These are phyloP conservation scores for Rubia peregrina DNA, from an alignment of 305 asterid species.

Conservation along the genomic window DNA sequence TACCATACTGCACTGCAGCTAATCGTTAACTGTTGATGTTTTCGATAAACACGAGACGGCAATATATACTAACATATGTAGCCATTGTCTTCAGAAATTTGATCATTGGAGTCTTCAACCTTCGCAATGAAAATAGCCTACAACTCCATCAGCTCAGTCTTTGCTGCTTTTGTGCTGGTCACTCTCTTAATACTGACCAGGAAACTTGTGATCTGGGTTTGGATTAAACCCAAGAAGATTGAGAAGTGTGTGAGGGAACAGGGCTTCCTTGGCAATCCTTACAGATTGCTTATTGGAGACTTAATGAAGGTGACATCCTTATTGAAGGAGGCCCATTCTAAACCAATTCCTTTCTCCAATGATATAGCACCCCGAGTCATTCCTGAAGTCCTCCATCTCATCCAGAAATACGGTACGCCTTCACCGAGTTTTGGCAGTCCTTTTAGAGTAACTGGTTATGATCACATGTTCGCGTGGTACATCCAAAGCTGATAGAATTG, in stretches of 20 bases:
- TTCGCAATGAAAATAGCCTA: background rate
- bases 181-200: conserved; percentile 2
- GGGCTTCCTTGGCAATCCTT: conserved; percentile 28
- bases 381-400: conserved; percentile 4
- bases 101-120: background rate
- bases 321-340: conserved; percentile 25
- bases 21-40: no score
- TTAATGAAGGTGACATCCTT: conserved; percentile 10
- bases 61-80: no score
- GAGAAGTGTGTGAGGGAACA: conserved; percentile 23
- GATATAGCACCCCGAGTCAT: conserved; percentile 21
- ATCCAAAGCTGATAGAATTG: background rate
- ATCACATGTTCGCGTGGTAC: background rate
- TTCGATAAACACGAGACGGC: no score
- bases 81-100: background rate
- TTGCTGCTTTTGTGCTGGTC: background rate
- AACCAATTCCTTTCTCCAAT: conserved; percentile 22
- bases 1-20: no score
- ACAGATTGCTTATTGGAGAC: conserved; percentile 27
- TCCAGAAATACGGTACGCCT: conserved; percentile 6
- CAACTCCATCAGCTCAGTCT: background rate
- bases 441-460: background rate
- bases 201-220: conserved; percentile 22
- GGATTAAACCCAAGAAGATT: conserved; percentile 28
- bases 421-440: background rate